Percentiles rank a stretch among this genome's conserved stretches.
These are phyloP conservation scores for Poteriospumella lacustris DNA, from an alignment of 108 stramenopile species.

Conservation along the genomic window DNA sequence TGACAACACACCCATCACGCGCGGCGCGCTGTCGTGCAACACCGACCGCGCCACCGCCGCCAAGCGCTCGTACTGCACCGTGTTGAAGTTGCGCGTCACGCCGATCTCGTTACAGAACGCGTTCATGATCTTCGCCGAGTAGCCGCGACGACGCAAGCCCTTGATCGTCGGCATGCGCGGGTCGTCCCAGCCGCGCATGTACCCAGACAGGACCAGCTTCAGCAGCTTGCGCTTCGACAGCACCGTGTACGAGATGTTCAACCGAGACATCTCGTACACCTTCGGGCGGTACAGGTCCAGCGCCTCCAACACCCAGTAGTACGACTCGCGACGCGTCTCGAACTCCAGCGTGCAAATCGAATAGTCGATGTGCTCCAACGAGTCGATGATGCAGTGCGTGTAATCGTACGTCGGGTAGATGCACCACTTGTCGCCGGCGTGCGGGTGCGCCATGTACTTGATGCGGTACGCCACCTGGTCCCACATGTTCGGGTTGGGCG, in stretches of 20 bases:
- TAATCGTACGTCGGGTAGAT: conserved; percentile 98
- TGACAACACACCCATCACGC: conserved; percentile 46
- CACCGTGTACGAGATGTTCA: conserved; percentile 87
- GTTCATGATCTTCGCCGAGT: conserved; percentile 84
- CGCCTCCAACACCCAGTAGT: conserved; percentile 96
- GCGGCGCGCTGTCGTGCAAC: conserved; percentile 58
- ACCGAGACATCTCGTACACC: conserved; percentile 62
- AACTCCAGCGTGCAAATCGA: conserved; percentile 98
- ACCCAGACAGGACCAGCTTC: conserved; percentile 71
- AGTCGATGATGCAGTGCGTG: conserved; percentile 94
- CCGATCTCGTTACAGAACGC: conserved; percentile 90
- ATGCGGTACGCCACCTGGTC: conserved; percentile 90
- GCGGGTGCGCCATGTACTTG: conserved; percentile 86
- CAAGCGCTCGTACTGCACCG: conserved; percentile 79
- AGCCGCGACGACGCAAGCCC: conserved; percentile 88
- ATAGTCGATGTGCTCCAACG: conserved; percentile 94
- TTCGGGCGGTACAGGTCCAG: conserved; percentile 89
- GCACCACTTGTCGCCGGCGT: conserved; percentile 91
- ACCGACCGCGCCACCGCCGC: conserved; percentile 43
- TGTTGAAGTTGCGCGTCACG: conserved; percentile 79
- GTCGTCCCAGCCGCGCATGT: conserved; percentile 92
- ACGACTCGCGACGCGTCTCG: conserved; percentile 89
- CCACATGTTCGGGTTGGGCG: conserved; percentile 82
- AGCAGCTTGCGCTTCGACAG: conserved; percentile 89
- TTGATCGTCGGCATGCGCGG: conserved; percentile 90